Base-by-base conservation (phyloP, 2,329 filamentous ascomycete species). In the Exophiala viscosa region DNA sequence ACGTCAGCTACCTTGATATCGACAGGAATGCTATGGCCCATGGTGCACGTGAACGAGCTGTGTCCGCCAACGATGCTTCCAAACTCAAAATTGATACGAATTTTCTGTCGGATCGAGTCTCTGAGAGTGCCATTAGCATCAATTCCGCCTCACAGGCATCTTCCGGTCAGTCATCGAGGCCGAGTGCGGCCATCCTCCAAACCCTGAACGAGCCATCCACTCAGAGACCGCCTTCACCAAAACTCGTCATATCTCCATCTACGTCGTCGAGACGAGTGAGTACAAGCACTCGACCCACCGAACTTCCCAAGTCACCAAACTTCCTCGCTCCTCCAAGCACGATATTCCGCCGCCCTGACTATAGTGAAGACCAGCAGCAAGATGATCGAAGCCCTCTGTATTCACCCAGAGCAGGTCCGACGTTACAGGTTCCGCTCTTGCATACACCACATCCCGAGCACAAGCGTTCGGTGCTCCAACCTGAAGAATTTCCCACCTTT, bases 401-500 rank as follows among this genome's bases (percentile, higher is more conserved):
- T 10, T 54, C 59, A 1, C 52, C 57, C n/a, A 44, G 42, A 17
- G 23, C 38, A 18, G 46, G 43, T 5, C 44, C 52, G n/a, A 54
- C 46, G 8, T 28, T 60, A 13, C 55, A 59, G 33, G 53, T 60
- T 3, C 59, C 57, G 13, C 45, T 54, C 11, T 45, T 61, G 44
- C 54, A 56, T 34, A 55, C 48, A 9, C 59, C 59, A 35, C 53
- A 59, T 40, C 57, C 56, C 13, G 52, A 58, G 20, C 58, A 56
- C 35, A 45, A 47, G 35, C 56, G 47, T 59, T 66, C 41, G 65
- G 73, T 63, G 73, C 77, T 3, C 69, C 76, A 3, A 80, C 81
- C 45, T 2, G 53, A 55, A 3, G 85, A 87, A 0, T 92, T 93
- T 57, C 88, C 88, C 1, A 69, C 75, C 4, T 88, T 83, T 58